Evolutionary conservation across 2,329 filamentous ascomycete species (phyloP).

Genomic region (Trichoderma sp.): DNA sequence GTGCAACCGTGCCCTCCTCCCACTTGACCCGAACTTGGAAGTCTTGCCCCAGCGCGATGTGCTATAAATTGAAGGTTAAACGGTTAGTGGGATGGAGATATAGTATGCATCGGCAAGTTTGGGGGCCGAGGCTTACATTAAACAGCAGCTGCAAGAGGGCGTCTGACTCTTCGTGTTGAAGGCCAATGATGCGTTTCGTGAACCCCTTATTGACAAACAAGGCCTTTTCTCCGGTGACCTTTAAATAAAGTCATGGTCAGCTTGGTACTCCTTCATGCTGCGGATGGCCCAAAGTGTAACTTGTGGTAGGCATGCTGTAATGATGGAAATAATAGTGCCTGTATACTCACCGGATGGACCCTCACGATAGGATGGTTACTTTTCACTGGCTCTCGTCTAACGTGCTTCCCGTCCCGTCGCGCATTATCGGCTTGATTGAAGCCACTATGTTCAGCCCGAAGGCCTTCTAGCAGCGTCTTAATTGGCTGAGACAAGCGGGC

Average conservation of each 20-base stretch:
- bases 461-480: slow-evolving; percentile 47
- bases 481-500: slow-evolving; percentile 50
- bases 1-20: slow-evolving; percentile 52
- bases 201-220: slow-evolving; percentile 53
- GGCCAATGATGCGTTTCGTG: slow-evolving; percentile 53
- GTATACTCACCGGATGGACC: slow-evolving; percentile 51
- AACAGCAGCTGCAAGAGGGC: slow-evolving; percentile 51
- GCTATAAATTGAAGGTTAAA: slow-evolving; percentile 33
- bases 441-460: slow-evolving; percentile 53
- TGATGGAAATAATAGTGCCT: not conserved
- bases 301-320: not conserved
- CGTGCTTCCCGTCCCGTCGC: slow-evolving; percentile 38
- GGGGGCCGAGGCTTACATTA: slow-evolving; percentile 29
- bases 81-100: not conserved
- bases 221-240: slow-evolving; percentile 46
- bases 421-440: slow-evolving; percentile 49
- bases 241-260: not conserved
- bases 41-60: slow-evolving; percentile 55
- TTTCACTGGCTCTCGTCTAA: slow-evolving; percentile 18
- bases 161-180: slow-evolving; percentile 54
- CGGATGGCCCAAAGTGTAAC: not conserved
- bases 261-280: not conserved
- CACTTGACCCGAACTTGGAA: slow-evolving; percentile 56
- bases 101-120: not conserved
- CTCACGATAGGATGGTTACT: slow-evolving; percentile 49